Percentiles rank a stretch among this genome's conserved stretches.
These are phyloP conservation scores for Hyaloraphidium curvatum DNA, from an alignment of 192 early-diverging fungal genomes.

Conservation along the genomic window DNA sequence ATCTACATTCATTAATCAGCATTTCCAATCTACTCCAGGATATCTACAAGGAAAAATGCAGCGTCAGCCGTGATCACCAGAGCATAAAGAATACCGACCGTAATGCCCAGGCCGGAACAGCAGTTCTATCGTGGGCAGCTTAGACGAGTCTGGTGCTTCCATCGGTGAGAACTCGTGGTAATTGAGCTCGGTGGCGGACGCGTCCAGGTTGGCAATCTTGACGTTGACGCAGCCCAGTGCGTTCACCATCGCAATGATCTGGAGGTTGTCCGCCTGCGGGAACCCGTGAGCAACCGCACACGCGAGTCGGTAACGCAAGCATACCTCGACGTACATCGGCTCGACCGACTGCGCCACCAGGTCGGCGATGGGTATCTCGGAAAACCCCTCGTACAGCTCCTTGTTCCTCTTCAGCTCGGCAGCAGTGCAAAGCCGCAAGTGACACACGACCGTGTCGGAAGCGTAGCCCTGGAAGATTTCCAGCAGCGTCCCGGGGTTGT, in stretches of 20 bases:
- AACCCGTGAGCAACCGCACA: too few relatives aligned
- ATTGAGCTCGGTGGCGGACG: neutral
- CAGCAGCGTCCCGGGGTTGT: neutral
- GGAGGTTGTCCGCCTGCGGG: constrained; percentile 1
- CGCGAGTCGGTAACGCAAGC: neutral
- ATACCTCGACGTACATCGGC: neutral
- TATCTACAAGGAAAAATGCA: too few relatives aligned
- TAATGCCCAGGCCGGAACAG: constrained; percentile 1
- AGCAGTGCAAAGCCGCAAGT: neutral
- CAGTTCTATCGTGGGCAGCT: neutral
- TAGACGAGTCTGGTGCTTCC: neutral
- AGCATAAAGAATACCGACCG: too few relatives aligned
- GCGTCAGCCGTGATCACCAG: too few relatives aligned
- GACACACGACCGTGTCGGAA: neutral
- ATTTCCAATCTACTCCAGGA: too few relatives aligned
- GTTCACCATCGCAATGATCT: neutral
- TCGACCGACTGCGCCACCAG: neutral
- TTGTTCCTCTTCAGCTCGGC: neutral
- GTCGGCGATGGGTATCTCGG: neutral
- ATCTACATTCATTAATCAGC: too few relatives aligned
- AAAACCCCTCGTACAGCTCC: neutral
- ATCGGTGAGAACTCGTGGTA: constrained; percentile 3
- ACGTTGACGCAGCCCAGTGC: neutral
- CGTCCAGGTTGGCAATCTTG: constrained; percentile 1
- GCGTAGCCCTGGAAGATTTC: constrained; percentile 1